Evolutionary conservation across 2,329 filamentous ascomycete species (phyloP).

Genomic region (Tympanopsis confertula): DNA sequence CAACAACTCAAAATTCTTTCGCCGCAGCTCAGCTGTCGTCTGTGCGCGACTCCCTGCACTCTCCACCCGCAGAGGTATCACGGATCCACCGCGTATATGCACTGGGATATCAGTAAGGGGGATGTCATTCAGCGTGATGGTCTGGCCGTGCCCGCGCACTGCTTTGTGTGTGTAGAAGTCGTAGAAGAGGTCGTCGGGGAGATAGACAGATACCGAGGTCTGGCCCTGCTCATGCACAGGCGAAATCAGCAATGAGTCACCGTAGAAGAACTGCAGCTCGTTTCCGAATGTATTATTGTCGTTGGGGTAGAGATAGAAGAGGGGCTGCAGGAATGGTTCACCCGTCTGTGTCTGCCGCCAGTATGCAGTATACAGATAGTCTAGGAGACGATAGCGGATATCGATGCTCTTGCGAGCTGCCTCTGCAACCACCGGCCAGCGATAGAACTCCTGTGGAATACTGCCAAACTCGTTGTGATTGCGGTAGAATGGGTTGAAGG

Average conservation of each 20-base stretch:
- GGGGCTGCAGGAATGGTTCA: slow-evolving; percentile 53
- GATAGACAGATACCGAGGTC: slow-evolving; percentile 31
- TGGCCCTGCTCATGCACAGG: slow-evolving; percentile 32
- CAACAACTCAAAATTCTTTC: slow-evolving; percentile 32
- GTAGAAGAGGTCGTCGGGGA: slow-evolving; percentile 36
- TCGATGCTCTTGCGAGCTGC: slow-evolving; percentile 59
- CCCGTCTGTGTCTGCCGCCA: slow-evolving; percentile 47
- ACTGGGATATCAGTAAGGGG: slow-evolving; percentile 40
- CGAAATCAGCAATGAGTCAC: slow-evolving; percentile 32
- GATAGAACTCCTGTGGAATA: slow-evolving; percentile 56
- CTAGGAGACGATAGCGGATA: slow-evolving; percentile 64
- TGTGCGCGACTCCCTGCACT: slow-evolving; percentile 24
- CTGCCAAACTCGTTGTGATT: slow-evolving; percentile 46
- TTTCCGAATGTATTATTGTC: slow-evolving; percentile 31
- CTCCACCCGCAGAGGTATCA: slow-evolving; percentile 41
- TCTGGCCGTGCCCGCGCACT: slow-evolving; percentile 25
- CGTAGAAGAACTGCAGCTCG: slow-evolving; percentile 39
- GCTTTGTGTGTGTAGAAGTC: slow-evolving; percentile 35
- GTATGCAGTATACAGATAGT: slow-evolving; percentile 69
- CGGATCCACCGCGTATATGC: slow-evolving; percentile 47
- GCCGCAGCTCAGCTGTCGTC: slow-evolving; percentile 34
- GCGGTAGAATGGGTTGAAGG: slow-evolving; percentile 61
- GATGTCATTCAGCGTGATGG: slow-evolving; percentile 24
- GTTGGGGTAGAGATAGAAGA: slow-evolving; percentile 60
- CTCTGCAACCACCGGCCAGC: slow-evolving; percentile 48